phyloP scores from a whole-genome alignment of 225 moss, liverwort and hornwort species.

The Asterella californica region DNA sequence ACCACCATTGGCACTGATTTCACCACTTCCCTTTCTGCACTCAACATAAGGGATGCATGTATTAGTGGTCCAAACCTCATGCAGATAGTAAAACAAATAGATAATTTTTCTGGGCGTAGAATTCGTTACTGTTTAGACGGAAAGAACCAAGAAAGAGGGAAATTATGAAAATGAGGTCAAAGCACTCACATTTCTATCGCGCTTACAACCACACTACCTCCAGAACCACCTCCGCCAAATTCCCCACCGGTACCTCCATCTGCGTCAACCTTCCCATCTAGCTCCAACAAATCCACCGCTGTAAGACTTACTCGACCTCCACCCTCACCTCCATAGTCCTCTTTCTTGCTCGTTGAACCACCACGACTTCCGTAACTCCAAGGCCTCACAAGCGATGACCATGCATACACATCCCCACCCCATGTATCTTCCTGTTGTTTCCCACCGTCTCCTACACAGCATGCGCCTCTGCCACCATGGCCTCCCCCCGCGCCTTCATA shows the following conservation, averaged over 20 bases:
- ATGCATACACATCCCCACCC: slow-evolving; percentile 88
- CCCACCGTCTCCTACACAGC: slow-evolving; percentile 42
- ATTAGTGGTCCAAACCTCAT: neutral
- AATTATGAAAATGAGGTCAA: neutral
- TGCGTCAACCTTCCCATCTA: slow-evolving; percentile 70
- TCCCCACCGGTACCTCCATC: slow-evolving; percentile 77
- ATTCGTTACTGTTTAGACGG: neutral
- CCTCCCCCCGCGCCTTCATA: slow-evolving; percentile 83
- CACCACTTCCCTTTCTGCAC: slow-evolving; percentile 76
- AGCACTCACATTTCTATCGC: slow-evolving; percentile 65
- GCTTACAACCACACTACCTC: slow-evolving; percentile 68
- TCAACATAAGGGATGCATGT: neutral
- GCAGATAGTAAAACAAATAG: neutral
- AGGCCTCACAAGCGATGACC: slow-evolving; percentile 62
- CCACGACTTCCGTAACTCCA: slow-evolving; percentile 90
- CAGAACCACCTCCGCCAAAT: slow-evolving; percentile 85
- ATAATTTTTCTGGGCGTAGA: neutral
- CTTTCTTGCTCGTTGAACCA: slow-evolving; percentile 49
- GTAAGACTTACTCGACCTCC: slow-evolving; percentile 78
- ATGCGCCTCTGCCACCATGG: slow-evolving; percentile 81
- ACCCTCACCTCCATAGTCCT: slow-evolving; percentile 66
- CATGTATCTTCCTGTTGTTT: slow-evolving; percentile 63
- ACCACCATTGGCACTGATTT: slow-evolving; percentile 87
- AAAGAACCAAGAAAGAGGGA: neutral
- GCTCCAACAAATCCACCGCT: slow-evolving; percentile 49